Base-by-base conservation (phyloP, 2,329 filamentous ascomycete genomes). In the Phoma sp. region DNA sequence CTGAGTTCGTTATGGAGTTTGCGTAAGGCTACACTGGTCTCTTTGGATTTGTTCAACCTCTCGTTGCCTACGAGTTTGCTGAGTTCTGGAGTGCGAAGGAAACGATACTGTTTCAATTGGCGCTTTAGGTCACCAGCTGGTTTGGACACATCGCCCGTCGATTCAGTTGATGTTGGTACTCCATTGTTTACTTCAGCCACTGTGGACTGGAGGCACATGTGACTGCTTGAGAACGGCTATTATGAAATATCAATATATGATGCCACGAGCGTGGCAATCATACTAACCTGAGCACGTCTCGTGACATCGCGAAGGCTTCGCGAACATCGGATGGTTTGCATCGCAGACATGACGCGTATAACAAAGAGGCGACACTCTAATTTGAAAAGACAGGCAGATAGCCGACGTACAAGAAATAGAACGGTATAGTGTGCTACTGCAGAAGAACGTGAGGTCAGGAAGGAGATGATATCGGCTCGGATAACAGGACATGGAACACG, bases 301-400 rank as follows among this genome's bases (percentile, higher is more conserved):
- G 45, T 56, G 52, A 54, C 55, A 31, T 27, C n/a, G 32, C 45
- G 45, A 24, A 39, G 36, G 12, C 50, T 43, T 22, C 43, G 58
- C 51, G 43, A 49, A 41, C 45, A 43, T 35, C 54, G 54, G 25
- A 58, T 25, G 29, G 37, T 31, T 10, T 44, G 48, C 43, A 39
- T 36, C 24, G 48, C 33, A 36, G 53, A 39, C 47, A 56, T 51
- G 2, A 17, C 25, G 36, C 15, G 29, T 25, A 10, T 24, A 36
- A 33, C 21, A 8, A 4, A n/a, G 2, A 13, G 33, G 7, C 8
- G 27, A 17, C 21, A 6, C 22, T 17, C 9, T 4, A 37, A 6
- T 15, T 7, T 39, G 13, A 31, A 24, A 44, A 31, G 19, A 12
- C 10, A 19, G 22, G 6, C 0, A n/a, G 15, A 43, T 10, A 17